A percentile compares a stretch with the other conserved stretches of the same genome.
Conservation (phyloP, 2,329 filamentous ascomycete species). For the Chrysosporium keratinophilum region DNA sequence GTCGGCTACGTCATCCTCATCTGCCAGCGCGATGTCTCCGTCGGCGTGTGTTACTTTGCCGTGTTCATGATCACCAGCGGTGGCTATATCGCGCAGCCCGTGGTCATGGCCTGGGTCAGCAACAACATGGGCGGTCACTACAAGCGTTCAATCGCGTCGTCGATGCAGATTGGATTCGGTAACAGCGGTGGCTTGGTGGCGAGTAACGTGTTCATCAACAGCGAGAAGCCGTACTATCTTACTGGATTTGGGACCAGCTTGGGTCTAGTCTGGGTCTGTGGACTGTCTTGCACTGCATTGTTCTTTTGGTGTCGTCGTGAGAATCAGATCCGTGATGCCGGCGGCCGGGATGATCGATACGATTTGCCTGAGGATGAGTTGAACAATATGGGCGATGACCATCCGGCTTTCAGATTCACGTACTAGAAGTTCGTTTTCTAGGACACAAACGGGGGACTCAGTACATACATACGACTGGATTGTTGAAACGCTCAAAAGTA, state of each 20-base stretch:
- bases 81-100: conserved; percentile 46
- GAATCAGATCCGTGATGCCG: conserved; percentile 28
- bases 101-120: conserved; percentile 47
- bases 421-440: conserved; percentile 18
- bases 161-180: conserved; percentile 39
- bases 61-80: conserved; percentile 47
- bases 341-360: conserved; percentile 29
- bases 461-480: no score
- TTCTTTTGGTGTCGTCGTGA: conserved; percentile 28
- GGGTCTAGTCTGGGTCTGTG: conserved; percentile 29
- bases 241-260: conserved; percentile 24
- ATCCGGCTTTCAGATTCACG: conserved; percentile 32
- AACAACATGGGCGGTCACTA: conserved; percentile 51
- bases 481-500: no score
- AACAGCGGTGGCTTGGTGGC: conserved; percentile 29
- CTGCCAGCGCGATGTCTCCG: conserved; percentile 37
- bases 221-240: conserved; percentile 23
- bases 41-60: conserved; percentile 45
- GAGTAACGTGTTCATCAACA: conserved; percentile 26
- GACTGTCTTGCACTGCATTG: conserved; percentile 23
- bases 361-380: conserved; percentile 28
- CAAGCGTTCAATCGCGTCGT: conserved; percentile 46
- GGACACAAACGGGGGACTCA: no score
- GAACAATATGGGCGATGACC: conserved; percentile 32
- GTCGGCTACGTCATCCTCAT: conserved; percentile 49